Percentiles rank a stretch among this genome's conserved stretches.
Evolutionary conservation across 495 filamentous ascomycete species (phyloP).

Genomic region (Penicillium taxi): DNA sequence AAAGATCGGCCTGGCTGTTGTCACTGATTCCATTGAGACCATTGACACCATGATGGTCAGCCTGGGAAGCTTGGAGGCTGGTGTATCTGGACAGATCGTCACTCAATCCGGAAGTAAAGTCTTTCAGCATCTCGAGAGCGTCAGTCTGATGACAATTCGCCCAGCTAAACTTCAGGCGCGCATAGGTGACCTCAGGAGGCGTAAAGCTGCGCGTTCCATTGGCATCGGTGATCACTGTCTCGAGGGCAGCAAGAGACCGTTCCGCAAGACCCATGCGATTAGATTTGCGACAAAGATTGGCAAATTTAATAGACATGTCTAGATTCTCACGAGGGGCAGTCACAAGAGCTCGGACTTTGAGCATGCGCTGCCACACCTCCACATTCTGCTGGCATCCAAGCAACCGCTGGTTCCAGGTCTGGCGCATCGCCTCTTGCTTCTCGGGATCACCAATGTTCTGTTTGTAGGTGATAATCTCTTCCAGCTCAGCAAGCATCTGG

Average conservation of each 20-base stretch:
- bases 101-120: slow-evolving; percentile 71
- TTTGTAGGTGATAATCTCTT: slow-evolving; percentile 97
- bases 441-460: slow-evolving; percentile 67
- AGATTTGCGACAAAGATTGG: slow-evolving; percentile 94
- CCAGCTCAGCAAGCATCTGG: slow-evolving; percentile 96
- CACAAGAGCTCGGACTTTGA: slow-evolving; percentile 88
- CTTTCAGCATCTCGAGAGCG: slow-evolving; percentile 68
- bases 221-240: slow-evolving; percentile 52
- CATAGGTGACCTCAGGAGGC: slow-evolving; percentile 77
- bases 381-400: slow-evolving; percentile 95
- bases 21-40: slow-evolving; percentile 56
- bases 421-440: slow-evolving; percentile 82
- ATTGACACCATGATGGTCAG: slow-evolving; percentile 39
- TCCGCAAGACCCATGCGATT: slow-evolving; percentile 92
- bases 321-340: slow-evolving; percentile 86
- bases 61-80: slow-evolving; percentile 42
- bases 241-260: slow-evolving; percentile 77
- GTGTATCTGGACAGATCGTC: slow-evolving; percentile 61
- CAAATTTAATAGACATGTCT: slow-evolving; percentile 99
- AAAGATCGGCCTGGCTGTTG: slow-evolving; percentile 30
- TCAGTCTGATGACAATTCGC: slow-evolving; percentile 60
- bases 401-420: slow-evolving; percentile 90
- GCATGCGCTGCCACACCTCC: slow-evolving; percentile 96
- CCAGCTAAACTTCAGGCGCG: slow-evolving; percentile 93
- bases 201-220: slow-evolving; percentile 46